Evolutionary conservation across 1,139 yeast species (phyloP), one percentile per base, ranked within the genome.

Genomic region (Yamadazyma blattariae): DNA sequence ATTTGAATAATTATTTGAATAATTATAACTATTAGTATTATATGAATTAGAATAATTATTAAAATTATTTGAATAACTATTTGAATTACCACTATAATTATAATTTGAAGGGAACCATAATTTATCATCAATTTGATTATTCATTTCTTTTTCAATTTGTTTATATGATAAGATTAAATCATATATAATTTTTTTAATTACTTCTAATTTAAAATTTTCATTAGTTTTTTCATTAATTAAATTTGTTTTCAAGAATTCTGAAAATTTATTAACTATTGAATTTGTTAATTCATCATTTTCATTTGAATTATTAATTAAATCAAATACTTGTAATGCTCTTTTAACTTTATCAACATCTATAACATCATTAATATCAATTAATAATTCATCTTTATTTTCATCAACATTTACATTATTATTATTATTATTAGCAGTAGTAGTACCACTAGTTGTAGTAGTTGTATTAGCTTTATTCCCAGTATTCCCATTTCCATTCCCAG

Each of bases 271-370:
- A 10, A 32, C 16, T 8, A 32, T 32, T 7, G 30, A 10, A 21
- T 27, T 28, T 3, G 25, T 23, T 18, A 28, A 9, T 27, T 33
- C 32, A 14, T 33, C 35, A 24, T 33, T 33, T 8, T 33, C 32
- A 18, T 27, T 27, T 4, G 34, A 5, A 18, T 6, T 25, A 13
- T 31, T 31, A 5, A 31, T 16, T 14, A 32, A 21, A 27, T 32
- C 35, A 27, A 32, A 32, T 27, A 32, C 15, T 18, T 32, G 35
- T 16, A 32, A 18, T 6, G 35, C 18, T 14, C 27, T 32, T 17
- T 32, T 32, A 9, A 32, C 35, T 16, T 32, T 32, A 21, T 32
- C 35, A 12, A 32, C 35, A 27, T 32, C 35, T 8, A 32, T 27
- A 15, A 32, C 35, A 20, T 32, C 35, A 17, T 32, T 26, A 13